Percentiles rank a stretch among this genome's conserved stretches.
phyloP scores from a whole-genome alignment of 306 rosid genomes.

The Spatholobus suberectus region DNA sequence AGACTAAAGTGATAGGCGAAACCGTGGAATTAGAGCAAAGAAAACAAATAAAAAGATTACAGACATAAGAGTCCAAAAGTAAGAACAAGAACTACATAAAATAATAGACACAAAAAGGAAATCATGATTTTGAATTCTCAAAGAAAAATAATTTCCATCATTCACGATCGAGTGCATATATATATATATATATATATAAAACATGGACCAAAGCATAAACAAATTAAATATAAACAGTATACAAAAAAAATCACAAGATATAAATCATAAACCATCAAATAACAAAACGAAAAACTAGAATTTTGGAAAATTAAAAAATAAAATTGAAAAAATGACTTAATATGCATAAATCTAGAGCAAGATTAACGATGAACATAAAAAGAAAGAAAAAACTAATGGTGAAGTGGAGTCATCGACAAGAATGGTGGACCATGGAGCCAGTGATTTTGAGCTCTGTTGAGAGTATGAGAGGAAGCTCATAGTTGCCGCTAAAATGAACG shows the following conservation, averaged over 20 bases:
- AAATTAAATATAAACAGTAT: too few species aligned
- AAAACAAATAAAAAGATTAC: background rate
- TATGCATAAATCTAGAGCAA: background rate
- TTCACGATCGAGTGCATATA: background rate
- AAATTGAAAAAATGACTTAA: background rate
- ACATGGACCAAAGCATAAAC: background rate
- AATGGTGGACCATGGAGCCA: conserved; percentile 52
- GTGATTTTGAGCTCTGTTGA: conserved; percentile 66
- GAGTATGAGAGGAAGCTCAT: conserved; percentile 66
- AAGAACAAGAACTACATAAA: background rate
- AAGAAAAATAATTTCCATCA: background rate
- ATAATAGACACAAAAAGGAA: background rate
- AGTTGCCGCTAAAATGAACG: too few species aligned
- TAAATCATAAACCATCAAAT: background rate
- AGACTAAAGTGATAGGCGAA: too few species aligned
- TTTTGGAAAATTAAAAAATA: background rate
- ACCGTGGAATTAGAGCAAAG: background rate
- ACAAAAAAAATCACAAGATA: background rate
- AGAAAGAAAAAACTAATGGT: conserved; percentile 40
- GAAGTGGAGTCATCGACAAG: conserved; percentile 48
- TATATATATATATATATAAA: background rate
- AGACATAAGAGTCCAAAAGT: background rate
- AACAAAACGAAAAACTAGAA: background rate
- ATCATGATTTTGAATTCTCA: background rate
- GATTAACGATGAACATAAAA: background rate